phyloP scores from a whole-genome alignment of 2,329 filamentous ascomycete genomes.

The Bipolaris cookei region DNA sequence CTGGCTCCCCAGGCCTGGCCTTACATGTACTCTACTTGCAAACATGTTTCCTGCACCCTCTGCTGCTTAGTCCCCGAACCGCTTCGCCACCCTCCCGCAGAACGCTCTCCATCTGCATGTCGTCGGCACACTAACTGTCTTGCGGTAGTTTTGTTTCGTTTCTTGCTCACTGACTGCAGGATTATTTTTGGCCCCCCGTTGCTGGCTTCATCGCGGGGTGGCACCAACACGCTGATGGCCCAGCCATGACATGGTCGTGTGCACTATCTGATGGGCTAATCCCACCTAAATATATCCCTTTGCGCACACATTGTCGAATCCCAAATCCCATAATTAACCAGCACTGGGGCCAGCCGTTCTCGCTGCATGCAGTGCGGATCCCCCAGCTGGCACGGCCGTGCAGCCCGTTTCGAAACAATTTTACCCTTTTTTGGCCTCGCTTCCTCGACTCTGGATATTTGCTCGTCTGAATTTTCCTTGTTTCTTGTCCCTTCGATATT shows the following conservation, averaged over 20 bases:
- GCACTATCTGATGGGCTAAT: conserved; percentile 3
- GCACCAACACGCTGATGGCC: conserved; percentile 1
- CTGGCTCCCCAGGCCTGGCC: conserved; percentile 14
- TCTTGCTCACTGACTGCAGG: conserved; percentile 22
- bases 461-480: conserved; percentile 4
- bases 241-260: conserved; percentile 5
- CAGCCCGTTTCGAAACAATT: conserved; percentile 36
- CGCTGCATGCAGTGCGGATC: conserved; percentile 19
- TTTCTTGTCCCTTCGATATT: conserved; percentile 28
- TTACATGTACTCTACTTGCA: too few species aligned
- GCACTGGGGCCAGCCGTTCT: conserved; percentile 34
- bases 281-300: conserved; percentile 18
- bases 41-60: conserved; percentile 15
- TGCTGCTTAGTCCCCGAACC: conserved; percentile 28
- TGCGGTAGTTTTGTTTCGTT: conserved; percentile 33
- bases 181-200: conserved; percentile 38
- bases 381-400: conserved; percentile 15
- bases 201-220: conserved; percentile 26
- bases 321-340: conserved; percentile 13
- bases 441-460: conserved; percentile 6
- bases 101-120: conserved; percentile 24
- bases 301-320: conserved; percentile 4
- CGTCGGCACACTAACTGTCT: conserved; percentile 18
- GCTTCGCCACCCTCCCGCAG: conserved; percentile 16
- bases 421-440: conserved; percentile 32